These are phyloP conservation scores for Tuber aestivum DNA, from an alignment of 495 filamentous ascomycete species.

Conservation along the genomic window DNA sequence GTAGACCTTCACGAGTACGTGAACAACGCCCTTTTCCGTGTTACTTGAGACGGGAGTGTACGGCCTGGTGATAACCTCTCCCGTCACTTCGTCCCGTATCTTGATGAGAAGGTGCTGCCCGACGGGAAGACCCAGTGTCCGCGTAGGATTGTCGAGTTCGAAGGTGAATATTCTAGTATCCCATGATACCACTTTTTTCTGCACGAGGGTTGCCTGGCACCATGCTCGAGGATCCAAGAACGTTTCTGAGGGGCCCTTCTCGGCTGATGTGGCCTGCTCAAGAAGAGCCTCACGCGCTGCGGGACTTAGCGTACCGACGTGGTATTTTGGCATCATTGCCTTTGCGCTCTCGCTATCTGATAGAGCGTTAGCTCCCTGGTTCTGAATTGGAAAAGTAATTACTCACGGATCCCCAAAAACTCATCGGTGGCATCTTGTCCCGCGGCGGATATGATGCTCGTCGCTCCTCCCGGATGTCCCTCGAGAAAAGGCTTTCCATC, in stretches of 20 bases:
- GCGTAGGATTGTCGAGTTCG: slow-evolving; percentile 64
- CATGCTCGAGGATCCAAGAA: slow-evolving; percentile 71
- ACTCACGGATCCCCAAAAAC: slow-evolving; percentile 89
- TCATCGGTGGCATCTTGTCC: slow-evolving; percentile 86
- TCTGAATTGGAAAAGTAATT: not conserved
- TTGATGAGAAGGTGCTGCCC: slow-evolving; percentile 90
- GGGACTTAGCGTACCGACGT: slow-evolving; percentile 71
- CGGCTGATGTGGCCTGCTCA: slow-evolving; percentile 2
- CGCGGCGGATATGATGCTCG: slow-evolving; percentile 78
- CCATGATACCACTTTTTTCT: slow-evolving; percentile 63
- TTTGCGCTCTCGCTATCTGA: slow-evolving; percentile 88
- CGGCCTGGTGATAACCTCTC: slow-evolving; percentile 70
- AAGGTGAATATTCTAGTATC: slow-evolving; percentile 84
- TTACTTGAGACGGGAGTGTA: slow-evolving; percentile 82
- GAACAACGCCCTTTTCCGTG: slow-evolving; percentile 56
- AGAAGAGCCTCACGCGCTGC: slow-evolving; percentile 52
- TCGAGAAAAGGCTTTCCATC: slow-evolving; percentile 78
- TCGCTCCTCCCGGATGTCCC: slow-evolving; percentile 82
- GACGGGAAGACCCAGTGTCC: slow-evolving; percentile 70
- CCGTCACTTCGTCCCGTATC: slow-evolving; percentile 60
- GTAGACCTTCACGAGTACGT: slow-evolving; percentile 84
- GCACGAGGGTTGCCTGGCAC: slow-evolving; percentile 60
- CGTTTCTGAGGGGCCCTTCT: slow-evolving; percentile 40
- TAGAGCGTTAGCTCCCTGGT: slow-evolving; percentile 17
- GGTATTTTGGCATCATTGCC: slow-evolving; percentile 81